Evolutionary conservation across 2,329 filamentous ascomycete genomes (phyloP).

Genomic region (Fusarium temperatum): DNA sequence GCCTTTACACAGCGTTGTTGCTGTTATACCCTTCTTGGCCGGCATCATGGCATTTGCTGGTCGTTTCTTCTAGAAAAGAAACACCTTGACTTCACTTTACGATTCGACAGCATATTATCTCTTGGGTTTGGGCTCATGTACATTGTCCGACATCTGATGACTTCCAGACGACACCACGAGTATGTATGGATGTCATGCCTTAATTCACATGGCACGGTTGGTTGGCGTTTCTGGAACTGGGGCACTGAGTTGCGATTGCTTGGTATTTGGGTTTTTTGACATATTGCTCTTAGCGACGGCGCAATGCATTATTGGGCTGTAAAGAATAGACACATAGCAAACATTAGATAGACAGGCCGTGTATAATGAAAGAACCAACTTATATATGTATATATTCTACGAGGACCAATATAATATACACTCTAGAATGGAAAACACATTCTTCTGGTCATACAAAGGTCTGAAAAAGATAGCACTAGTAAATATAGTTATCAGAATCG

Average conservation of each 20-base stretch:
- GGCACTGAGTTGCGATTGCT: conserved; percentile 7
- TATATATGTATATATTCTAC: no score
- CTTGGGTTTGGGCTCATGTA: neutral
- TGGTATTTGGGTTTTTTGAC: neutral
- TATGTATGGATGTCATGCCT: conserved; percentile 9
- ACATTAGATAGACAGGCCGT: conserved; percentile 15
- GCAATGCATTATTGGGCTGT: conserved; percentile 5
- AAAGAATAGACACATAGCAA: conserved; percentile 10
- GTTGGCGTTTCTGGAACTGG: conserved; percentile 16
- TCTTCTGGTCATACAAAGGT: neutral
- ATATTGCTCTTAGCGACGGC: conserved; percentile 28
- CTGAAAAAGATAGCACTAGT: neutral
- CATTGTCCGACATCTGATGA: neutral
- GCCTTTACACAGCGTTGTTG: conserved; percentile 35
- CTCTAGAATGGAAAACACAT: neutral
- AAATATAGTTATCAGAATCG: neutral
- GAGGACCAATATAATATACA: neutral
- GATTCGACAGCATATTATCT: neutral
- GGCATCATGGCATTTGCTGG: conserved; percentile 39
- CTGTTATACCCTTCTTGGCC: conserved; percentile 41
- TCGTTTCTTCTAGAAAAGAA: conserved; percentile 29
- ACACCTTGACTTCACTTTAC: neutral
- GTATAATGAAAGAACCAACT: conserved; percentile 2
- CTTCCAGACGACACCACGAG: neutral
- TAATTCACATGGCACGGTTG: conserved; percentile 9